phyloP scores from a whole-genome alignment of 2,329 filamentous ascomycete species.

The Fusarium sp. region DNA sequence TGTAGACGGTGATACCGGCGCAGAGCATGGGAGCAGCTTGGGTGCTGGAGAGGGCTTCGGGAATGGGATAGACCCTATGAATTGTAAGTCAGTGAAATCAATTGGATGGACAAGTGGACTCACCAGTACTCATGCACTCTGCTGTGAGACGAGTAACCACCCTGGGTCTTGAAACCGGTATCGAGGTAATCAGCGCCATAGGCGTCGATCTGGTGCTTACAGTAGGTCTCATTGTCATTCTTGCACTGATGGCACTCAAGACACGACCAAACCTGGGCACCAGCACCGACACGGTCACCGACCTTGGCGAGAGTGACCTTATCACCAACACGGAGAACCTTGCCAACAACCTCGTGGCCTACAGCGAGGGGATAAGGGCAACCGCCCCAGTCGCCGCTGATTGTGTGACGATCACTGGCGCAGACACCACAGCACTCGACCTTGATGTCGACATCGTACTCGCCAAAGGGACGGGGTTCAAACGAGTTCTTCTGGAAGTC shows the following conservation, averaged over 20 bases:
- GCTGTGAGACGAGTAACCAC: slow-evolving; percentile 57
- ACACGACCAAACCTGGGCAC: slow-evolving; percentile 65
- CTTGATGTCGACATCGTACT: slow-evolving; percentile 87
- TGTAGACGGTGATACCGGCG: slow-evolving; percentile 82
- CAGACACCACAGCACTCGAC: slow-evolving; percentile 83
- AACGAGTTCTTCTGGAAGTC: slow-evolving; percentile 77
- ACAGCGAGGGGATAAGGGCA: slow-evolving; percentile 71
- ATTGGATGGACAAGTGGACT: slow-evolving; percentile 35
- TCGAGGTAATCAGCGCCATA: slow-evolving; percentile 61
- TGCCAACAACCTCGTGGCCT: slow-evolving; percentile 77
- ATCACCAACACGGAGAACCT: slow-evolving; percentile 69
- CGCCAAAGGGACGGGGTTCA: slow-evolving; percentile 84
- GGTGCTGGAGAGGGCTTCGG: slow-evolving; percentile 69
- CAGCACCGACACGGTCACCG: slow-evolving; percentile 67
- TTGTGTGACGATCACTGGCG: slow-evolving; percentile 75
- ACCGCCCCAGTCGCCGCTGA: slow-evolving; percentile 72
- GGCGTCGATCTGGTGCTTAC: slow-evolving; percentile 53
- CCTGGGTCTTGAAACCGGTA: slow-evolving; percentile 64
- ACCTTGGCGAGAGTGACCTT: slow-evolving; percentile 57
- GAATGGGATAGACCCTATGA: slow-evolving; percentile 73
- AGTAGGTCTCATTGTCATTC: slow-evolving; percentile 53
- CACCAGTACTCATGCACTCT: slow-evolving; percentile 55
- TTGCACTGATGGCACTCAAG: slow-evolving; percentile 52
- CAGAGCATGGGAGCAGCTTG: slow-evolving; percentile 84
- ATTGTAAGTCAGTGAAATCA: slow-evolving; percentile 1